These are phyloP conservation scores for Penicillium sp. DNA, from an alignment of 2,329 filamentous ascomycete genomes.

Conservation along the genomic window DNA sequence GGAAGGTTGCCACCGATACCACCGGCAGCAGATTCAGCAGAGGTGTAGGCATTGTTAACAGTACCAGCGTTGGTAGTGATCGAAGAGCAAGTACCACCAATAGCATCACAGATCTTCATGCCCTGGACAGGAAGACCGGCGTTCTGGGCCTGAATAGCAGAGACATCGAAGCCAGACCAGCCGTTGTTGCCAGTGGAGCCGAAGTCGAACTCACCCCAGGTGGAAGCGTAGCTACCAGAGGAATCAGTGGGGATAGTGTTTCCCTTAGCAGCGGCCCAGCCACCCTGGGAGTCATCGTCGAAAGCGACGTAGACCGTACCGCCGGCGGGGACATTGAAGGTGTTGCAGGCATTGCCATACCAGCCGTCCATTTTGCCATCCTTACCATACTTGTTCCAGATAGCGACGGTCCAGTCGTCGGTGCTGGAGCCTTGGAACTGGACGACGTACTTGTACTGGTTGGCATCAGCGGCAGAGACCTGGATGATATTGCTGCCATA, in stretches of 20 bases:
- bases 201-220: slow-evolving; percentile 36
- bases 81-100: slow-evolving; percentile 27
- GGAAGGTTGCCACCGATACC: slow-evolving; percentile 34
- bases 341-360: slow-evolving; percentile 30
- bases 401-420: slow-evolving; percentile 32
- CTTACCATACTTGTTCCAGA: slow-evolving; percentile 38
- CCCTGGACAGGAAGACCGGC: slow-evolving; percentile 30
- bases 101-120: slow-evolving; percentile 33
- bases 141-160: slow-evolving; percentile 31
- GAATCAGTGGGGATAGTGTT: slow-evolving; percentile 23
- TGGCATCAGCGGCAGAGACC: slow-evolving; percentile 28
- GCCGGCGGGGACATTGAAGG: slow-evolving; percentile 27
- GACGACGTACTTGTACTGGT: slow-evolving; percentile 33
- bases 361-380: slow-evolving; percentile 31
- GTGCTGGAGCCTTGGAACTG: slow-evolving; percentile 30
- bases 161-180: slow-evolving; percentile 33
- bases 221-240: slow-evolving; percentile 25
- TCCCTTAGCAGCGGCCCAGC: slow-evolving; percentile 26
- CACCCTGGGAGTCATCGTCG: slow-evolving; percentile 33
- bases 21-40: slow-evolving; percentile 24
- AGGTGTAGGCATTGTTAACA: slow-evolving; percentile 34
- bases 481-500: slow-evolving; percentile 41
- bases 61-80: slow-evolving; percentile 22
- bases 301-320: slow-evolving; percentile 34
- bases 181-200: slow-evolving; percentile 23